Evolutionary conservation across 73 alveolate genomes (phyloP), one percentile per base, ranked within the genome.

Genomic region (Urostyla sp.): DNA sequence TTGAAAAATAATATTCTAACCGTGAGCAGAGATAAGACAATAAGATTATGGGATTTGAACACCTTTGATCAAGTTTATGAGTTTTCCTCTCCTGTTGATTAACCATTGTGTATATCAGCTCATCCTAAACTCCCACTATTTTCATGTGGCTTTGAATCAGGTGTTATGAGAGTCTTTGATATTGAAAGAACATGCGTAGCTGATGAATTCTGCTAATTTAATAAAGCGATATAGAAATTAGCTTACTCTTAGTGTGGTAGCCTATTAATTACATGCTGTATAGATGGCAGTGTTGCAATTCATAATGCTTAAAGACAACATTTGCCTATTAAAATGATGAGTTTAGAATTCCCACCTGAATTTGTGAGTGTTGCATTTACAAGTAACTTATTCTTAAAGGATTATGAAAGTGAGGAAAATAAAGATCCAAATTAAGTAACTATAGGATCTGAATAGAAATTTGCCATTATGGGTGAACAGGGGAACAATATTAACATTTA

Each of bases 141-240:
- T 54, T 88, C 94, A 0, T 92, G 95, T 37, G 97, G 97, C 11
- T 92, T 92, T 52, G 91, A 82, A 30, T 77, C 94, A 44, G 97
- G 97, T 28, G 63, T 75, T 13, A 79, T 87, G 73, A 75, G 97
- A 79, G 90, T 92, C 11, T 92, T 92, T 74, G 97, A 92, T 69
- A 92, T 92, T 72, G 92, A 87, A 57, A 67, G 84, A 24, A 92
- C 97, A n/a, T 75, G 86, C 35, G 93, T 89, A 27, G 67, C 84
- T 0, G 85, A 88, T 53, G 97, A 88, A 54, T 85, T 80, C 35
- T 53, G 89, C 26, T 81, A 81, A 63, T 92, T 88, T 69, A 92
- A 92, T 54, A 58, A 57, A 15, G 92, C 88, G 1, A 45, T 92
- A 18, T 67, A 48, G 15, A 53, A 74, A 24, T 46, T 88, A 6